Base-by-base conservation (phyloP, 2,329 filamentous ascomycete genomes). In the Aspergillus udagawae region DNA sequence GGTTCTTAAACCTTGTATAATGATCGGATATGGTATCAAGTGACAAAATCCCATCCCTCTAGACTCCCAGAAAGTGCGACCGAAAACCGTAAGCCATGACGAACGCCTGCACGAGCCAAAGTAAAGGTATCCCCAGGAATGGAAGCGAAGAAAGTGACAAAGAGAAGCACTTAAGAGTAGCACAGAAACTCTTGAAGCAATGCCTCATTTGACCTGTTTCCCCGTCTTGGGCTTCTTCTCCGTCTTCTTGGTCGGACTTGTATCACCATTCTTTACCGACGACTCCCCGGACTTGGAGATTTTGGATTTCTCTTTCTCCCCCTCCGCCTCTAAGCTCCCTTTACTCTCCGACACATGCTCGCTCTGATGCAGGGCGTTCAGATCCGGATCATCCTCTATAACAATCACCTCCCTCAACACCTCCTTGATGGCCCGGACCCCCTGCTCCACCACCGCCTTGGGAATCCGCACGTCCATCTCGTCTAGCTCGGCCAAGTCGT, bases 361-460 rank as follows among this genome's bases (percentile, higher is more conserved):
- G 21, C 54, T 51, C 41, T 51, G 57, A n/a, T 54, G 52, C 38
- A 52, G 53, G 21, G 47, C 53, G 35, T 56, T 56, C 25, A 25
- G 51, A 2, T 54, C 58, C 28, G 60, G 48, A 12, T 77, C 77
- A 49, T 75, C 76, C 54, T 77, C 75, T 20, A 79, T 64, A 21
- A 76, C 78, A 49, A 80, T 79, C 25, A 83, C 76, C 61, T 77
- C 76, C 55, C 81, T 74, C 63, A 86, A 65, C 61, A 82, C 80
- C 55, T 77, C 79, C 66, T 78, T 79, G 42, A 86, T 71, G 20
- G 78, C 77, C 56, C 75, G 77, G 7, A 81, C 76, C 0, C 81
- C 82, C 56, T 79, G 78, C 29, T 76, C 73, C 27, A 84, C 77
- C 5, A 80, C 80, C 3, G 67, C 68, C 20, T 78, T 69, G 0